These are phyloP conservation scores for Xylaria sp. DNA, from an alignment of 2,329 filamentous ascomycete species.

Conservation along the genomic window DNA sequence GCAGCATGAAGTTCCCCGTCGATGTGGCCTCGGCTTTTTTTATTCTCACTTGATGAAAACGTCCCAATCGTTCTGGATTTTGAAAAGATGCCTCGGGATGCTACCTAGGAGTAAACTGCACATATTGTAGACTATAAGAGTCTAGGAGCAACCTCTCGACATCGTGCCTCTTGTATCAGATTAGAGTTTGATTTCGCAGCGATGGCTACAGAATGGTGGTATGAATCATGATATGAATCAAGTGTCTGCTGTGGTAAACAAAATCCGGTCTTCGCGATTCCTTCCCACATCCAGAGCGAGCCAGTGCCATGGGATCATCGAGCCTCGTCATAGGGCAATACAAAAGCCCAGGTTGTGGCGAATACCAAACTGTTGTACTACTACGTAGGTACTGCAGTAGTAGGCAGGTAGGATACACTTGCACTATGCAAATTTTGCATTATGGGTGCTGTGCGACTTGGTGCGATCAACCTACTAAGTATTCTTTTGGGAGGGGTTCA, in stretches of 20 bases:
- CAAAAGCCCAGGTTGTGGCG: background rate
- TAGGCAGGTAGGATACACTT: background rate
- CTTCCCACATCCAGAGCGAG: background rate
- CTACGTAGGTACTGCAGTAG: background rate
- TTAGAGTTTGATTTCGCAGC: too few species aligned
- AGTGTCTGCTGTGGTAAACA: too few species aligned
- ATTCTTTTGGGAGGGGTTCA: background rate
- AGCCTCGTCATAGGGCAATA: slow-evolving; percentile 11
- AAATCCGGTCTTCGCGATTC: too few species aligned
- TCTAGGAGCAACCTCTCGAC: too few species aligned
- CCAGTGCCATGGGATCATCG: background rate
- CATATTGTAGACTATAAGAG: too few species aligned
- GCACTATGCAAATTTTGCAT: slow-evolving; percentile 7
- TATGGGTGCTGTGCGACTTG: background rate
- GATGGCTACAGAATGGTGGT: too few species aligned
- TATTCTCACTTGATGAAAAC: background rate
- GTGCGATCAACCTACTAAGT: too few species aligned
- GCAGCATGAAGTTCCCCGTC: background rate
- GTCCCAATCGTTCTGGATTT: too few species aligned
- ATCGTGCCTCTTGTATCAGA: too few species aligned
- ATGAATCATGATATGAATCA: too few species aligned
- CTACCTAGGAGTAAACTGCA: background rate
- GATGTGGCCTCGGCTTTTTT: background rate
- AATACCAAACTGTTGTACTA: background rate
- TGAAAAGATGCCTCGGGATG: background rate